Base-by-base conservation (phyloP, 768 basidiomycete genomes). In the Glaciozyma martinii region DNA sequence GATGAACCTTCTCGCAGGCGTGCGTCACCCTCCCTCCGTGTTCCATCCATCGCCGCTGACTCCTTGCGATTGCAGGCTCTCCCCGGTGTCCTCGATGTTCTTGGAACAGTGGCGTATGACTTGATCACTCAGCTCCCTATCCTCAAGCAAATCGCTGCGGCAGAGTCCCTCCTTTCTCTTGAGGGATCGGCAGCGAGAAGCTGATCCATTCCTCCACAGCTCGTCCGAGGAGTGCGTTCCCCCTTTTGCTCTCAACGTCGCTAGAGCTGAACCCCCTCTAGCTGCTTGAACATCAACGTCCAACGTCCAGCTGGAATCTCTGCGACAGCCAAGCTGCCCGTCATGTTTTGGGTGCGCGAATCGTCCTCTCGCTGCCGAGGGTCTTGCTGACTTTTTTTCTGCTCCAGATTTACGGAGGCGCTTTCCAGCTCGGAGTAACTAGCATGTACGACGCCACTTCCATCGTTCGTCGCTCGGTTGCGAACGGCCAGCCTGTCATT, bases 281-380 rank as follows among this genome's bases (percentile, higher is more conserved):
- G 82, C 66, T 83, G 82, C 65, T 70, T 83, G 52, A 79, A 75
- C 5, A 66, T 82, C 49, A 82, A 82, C 69, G 72, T 82, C 42
- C 77, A 75, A 43, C 74, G 77, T 25, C 81, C 81, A 0, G 63
- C 74, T 3, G 55, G 55, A n/a, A 42, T 25, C 33, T 40, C 55
- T 9, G 76, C 75, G 1, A 49, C 70, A 2, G 63, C 64, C 19
- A 61, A 68, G 12, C 66, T 80, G 2, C 79, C 80, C 3, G 79
- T 81, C 21, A 74, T 50, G 49, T 50, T 50, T n/a, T 50, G 49
- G 49, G 49, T 50, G 3, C 25, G 49, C n/a, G 18, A 12, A 2
- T 10, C 3, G 8, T 16, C 21, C 16, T n/a, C 23, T n/a, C 49
- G 49, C 23, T 25, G 5, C 49, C 3, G 46, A 8, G 19, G 12